These are phyloP conservation scores for Boechera retrofracta DNA, from an alignment of 345 rosid genomes.

Conservation along the genomic window DNA sequence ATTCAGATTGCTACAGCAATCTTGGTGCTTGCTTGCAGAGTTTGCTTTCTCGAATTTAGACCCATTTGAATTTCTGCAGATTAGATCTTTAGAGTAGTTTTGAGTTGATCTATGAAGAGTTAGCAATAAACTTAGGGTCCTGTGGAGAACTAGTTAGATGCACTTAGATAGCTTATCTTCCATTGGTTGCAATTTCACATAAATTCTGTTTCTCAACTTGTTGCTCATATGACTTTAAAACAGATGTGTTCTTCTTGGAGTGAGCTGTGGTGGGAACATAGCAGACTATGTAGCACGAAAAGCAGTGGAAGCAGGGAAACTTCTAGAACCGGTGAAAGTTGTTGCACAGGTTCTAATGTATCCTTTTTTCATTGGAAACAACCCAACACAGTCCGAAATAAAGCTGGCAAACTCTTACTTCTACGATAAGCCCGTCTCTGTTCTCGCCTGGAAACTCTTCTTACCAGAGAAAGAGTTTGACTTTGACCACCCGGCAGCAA, in stretches of 20 bases:
- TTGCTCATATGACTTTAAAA: constrained; percentile 20
- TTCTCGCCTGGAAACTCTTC: constrained; percentile 88
- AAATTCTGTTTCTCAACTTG: constrained; percentile 10
- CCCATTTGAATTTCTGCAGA: not conserved
- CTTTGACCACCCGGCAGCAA: constrained; percentile 90
- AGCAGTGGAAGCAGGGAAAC: constrained; percentile 83
- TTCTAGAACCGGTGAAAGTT: constrained; percentile 82
- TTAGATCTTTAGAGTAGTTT: constrained; percentile 13
- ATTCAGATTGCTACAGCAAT: not conserved
- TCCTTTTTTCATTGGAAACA: constrained; percentile 86
- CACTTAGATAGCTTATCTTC: constrained; percentile 18
- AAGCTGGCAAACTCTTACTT: constrained; percentile 84
- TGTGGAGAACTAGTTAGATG: constrained; percentile 17
- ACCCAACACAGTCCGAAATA: constrained; percentile 76
- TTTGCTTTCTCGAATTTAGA: constrained; percentile 10
- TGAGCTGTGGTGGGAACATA: constrained; percentile 88
- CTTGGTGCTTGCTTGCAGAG: not conserved
- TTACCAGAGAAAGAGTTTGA: constrained; percentile 70
- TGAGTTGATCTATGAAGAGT: not conserved
- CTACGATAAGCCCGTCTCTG: constrained; percentile 73
- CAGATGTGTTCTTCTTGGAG: constrained; percentile 92
- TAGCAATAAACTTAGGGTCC: not conserved
- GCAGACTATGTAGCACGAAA: constrained; percentile 85
- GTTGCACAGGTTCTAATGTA: constrained; percentile 93
- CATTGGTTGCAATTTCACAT: constrained; percentile 11